These are phyloP conservation scores for Tulasnella sp. DNA, from an alignment of 768 basidiomycete genomes.

Conservation along the genomic window DNA sequence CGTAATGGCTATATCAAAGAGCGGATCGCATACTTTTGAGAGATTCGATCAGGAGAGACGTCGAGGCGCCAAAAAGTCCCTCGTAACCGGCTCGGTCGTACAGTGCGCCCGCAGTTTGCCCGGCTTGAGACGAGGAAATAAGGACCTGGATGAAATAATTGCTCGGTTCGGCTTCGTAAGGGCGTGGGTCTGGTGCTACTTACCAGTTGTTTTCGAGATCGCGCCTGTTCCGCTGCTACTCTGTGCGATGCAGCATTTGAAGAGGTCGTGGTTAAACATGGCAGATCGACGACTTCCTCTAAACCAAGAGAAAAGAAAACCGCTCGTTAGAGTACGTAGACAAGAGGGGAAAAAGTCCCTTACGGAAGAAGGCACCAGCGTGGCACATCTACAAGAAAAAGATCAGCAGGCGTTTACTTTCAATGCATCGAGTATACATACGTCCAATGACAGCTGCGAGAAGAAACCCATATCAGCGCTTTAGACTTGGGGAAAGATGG, in stretches of 20 bases:
- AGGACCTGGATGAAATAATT: neutral
- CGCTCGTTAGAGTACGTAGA: neutral
- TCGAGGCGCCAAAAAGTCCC: neutral
- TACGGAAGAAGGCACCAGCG: neutral
- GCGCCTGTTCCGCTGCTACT: neutral
- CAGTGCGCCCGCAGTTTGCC: neutral
- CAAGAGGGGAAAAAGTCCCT: neutral
- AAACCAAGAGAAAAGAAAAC: neutral
- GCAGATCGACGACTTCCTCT: neutral
- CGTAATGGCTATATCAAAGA: neutral
- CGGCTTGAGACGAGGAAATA: neutral
- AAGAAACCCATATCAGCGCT: neutral
- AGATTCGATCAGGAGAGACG: neutral
- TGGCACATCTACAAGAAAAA: neutral
- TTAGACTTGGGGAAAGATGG: neutral
- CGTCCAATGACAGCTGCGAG: neutral
- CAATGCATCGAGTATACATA: neutral
- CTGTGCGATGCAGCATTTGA: neutral
- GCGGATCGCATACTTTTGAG: neutral
- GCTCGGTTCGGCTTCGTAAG: neutral
- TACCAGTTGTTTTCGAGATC: neutral
- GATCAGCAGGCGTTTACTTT: neutral
- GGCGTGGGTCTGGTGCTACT: neutral
- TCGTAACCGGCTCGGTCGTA: neutral
- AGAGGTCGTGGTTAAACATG: neutral